Evolutionary conservation across 2,329 filamentous ascomycete genomes (phyloP), one percentile per base, ranked within the genome.

Genomic region (Aspergillus uvarum): DNA sequence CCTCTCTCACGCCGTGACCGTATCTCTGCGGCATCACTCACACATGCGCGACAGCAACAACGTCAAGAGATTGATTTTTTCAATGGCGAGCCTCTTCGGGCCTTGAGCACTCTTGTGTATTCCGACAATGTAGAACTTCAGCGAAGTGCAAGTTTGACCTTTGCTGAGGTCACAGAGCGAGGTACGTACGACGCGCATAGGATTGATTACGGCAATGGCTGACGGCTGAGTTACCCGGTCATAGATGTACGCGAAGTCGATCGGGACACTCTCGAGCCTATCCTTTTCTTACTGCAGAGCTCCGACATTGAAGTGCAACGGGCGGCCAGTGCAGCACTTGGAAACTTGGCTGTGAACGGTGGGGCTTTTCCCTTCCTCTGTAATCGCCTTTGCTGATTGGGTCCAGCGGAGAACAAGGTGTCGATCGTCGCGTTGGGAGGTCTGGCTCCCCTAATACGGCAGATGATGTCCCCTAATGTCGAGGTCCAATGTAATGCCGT

Each of bases 401-500:
- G 47, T 56, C n/a, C 70, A 98, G 95, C 91, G 68, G 93, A 97
- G 76, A 99, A 99, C 83, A 99, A 99, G 78, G 92, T 98, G 63
- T 83, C 94, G 66, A 99, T 99, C 70, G 95, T 99, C 63, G 87
- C 92, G 66, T 87, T 99, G 16, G 93, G 93, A 60, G 95, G 95
- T 26, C 85, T 99, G 62, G 88, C 88, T 56, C 94, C 95, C 56
- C 84, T 99, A 61, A 99, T 98, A 78, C 89, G 91, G 66, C 95
- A 99, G 79, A 99, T 99, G 95, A 92, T 96, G 80, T 98, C 94
- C 59, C 86, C 89, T 51, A 99, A 99, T 70, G 95, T 99, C 68
- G 95, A 99, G 76, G 95, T 99, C 26, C 95, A 99, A 79, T 99
- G 95, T 82, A 99, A 99, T 77, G 95, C 95, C 48, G 95, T 99